Evolutionary conservation across 164 flowering plant genomes (phyloP), one percentile per base, ranked within the genome.

Genomic region (Malania oleifera): DNA sequence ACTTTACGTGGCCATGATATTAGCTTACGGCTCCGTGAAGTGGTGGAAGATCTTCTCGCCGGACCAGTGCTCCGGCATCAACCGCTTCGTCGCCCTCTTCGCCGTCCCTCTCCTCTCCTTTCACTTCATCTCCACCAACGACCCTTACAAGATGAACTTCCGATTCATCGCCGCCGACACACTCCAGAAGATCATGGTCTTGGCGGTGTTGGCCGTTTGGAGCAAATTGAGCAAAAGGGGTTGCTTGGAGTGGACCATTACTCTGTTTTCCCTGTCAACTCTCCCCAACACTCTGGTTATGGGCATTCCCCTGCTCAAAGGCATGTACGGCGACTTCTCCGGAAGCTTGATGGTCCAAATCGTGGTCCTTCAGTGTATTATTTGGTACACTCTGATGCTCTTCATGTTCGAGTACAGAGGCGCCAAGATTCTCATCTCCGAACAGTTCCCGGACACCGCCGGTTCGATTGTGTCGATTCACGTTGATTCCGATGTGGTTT

Each of bases 1-100:
- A n/a, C 87, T 91, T 18, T 90, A 90, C 74, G 97, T 90, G 25
- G 97, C 97, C 68, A 90, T 90, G 97, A 77, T 85, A 34, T 61
- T 90, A 28, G 97, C 97, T 45, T 90, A 90, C 54, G 97, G 92
- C n/a, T 90, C 97, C 0, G 97, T 90, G 22, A 87, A 82, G 64
- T 90, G 97, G 97, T 90, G 97, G 97, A 87, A 87, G 55, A 84
- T 90, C 57, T 90, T 90, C 80, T 58, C 83, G 1, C 95, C 92
- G 0, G 97, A 87, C 43, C 97, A 90, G 67, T 91, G 97, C 69
- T 91, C 97, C 7, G 97, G 97, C 25, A 91, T 91, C 70, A 91
- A 91, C 80, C 76, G 97, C 8, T 91, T 91, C 44, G 97, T 91
- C 1, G 97, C 97, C 8, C 83, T 91, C 18, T 91, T 91, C 50